Evolutionary conservation across 1,284 basidiomycete genomes (phyloP).

Genomic region (Fomitopsis pinicola): DNA sequence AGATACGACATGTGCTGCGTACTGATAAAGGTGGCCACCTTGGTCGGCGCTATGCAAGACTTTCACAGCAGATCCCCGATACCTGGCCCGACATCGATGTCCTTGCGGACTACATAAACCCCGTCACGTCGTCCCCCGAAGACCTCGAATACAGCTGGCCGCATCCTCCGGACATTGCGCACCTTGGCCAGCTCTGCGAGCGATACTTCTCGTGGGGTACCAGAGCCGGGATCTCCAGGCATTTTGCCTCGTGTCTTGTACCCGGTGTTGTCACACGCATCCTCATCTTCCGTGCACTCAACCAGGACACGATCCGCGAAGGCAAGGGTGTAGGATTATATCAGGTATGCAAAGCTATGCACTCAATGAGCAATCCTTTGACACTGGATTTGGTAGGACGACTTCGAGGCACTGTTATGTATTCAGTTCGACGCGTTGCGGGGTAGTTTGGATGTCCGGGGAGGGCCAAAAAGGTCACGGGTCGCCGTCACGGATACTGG

Average conservation of each 20-base stretch:
- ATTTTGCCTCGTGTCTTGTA: neutral
- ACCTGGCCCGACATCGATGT: neutral
- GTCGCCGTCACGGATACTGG: too few relatives aligned
- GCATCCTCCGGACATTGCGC: neutral
- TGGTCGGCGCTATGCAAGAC: constrained; percentile 1
- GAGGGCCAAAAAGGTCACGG: too few relatives aligned
- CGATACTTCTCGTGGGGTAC: neutral
- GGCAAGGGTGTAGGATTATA: neutral
- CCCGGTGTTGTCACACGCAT: neutral
- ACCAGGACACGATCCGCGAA: neutral
- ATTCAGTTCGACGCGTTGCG: too few relatives aligned
- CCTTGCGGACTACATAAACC: neutral
- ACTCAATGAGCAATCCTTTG: neutral
- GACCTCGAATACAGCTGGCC: neutral
- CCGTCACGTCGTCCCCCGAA: neutral
- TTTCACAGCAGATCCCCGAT: neutral
- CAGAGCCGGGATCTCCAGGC: neutral
- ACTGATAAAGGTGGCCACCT: constrained; percentile 2
- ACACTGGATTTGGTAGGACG: too few relatives aligned
- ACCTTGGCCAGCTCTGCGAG: neutral
- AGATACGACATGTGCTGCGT: neutral
- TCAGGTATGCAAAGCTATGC: neutral
- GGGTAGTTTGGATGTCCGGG: too few relatives aligned
- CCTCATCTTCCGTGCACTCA: neutral
- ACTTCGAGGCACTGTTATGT: too few relatives aligned